Evolutionary conservation across 2,329 filamentous ascomycete species (phyloP).

Genomic region (Trichoderma brevicompactum): DNA sequence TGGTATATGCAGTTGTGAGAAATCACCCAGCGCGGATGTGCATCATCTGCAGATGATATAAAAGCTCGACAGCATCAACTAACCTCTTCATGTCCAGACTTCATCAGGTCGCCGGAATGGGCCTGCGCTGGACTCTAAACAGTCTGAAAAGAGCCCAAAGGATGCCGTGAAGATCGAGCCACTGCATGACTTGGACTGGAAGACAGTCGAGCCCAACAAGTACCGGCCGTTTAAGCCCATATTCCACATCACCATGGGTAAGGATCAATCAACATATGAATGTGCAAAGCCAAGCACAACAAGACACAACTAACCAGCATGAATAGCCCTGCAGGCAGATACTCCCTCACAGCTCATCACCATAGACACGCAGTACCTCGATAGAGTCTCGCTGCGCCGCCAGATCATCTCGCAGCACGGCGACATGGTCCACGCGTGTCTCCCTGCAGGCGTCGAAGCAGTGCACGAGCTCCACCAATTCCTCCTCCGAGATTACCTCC

Average conservation of each 20-base stretch:
- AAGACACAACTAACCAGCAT: not conserved
- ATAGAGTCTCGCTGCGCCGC: slow-evolving; percentile 48
- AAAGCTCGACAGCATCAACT: not conserved
- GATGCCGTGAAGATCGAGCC: slow-evolving; percentile 32
- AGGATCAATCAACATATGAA: slow-evolving; percentile 9
- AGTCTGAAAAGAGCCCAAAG: not conserved
- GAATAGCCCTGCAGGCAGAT: slow-evolving; percentile 46
- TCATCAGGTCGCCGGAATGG: not conserved
- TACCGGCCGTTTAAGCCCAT: slow-evolving; percentile 56
- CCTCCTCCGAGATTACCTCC: slow-evolving; percentile 53
- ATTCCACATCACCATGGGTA: slow-evolving; percentile 61
- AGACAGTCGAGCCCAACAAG: slow-evolving; percentile 43
- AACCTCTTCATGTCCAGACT: not conserved
- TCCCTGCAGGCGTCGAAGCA: slow-evolving; percentile 46
- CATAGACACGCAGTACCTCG: slow-evolving; percentile 56
- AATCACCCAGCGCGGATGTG: not conserved
- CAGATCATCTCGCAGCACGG: slow-evolving; percentile 46
- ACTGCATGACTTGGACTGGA: slow-evolving; percentile 47
- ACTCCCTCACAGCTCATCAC: slow-evolving; percentile 56
- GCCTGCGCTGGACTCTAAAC: too few species aligned
- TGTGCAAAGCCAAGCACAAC: not conserved
- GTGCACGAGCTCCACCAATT: slow-evolving; percentile 56
- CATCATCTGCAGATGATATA: not conserved
- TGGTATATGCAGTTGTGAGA: slow-evolving; percentile 4
- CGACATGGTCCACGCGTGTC: slow-evolving; percentile 48